Evolutionary conservation across 202 grass and related monocot genomes (phyloP).

Genomic region (Zizania palustris): DNA sequence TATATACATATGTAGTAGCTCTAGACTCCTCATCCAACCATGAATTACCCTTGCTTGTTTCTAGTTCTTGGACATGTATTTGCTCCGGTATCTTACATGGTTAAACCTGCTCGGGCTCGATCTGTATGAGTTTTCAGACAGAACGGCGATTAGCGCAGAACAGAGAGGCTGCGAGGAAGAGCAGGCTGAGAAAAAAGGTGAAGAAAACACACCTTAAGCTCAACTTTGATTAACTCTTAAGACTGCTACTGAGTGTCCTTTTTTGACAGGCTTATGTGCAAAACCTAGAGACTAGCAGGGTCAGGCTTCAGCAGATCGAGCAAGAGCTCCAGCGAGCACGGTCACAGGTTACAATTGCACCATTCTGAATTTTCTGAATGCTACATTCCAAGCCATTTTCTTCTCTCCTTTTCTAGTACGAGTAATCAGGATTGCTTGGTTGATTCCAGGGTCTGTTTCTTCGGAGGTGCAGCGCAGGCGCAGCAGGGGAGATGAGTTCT

Average conservation of each 20-base stretch:
- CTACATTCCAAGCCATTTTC: neutral
- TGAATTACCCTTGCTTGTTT: neutral
- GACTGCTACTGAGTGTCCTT: conserved; percentile 21
- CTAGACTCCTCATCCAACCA: neutral
- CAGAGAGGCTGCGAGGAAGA: conserved; percentile 92
- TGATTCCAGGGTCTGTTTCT: conserved; percentile 67
- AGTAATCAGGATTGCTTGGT: neutral
- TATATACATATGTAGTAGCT: neutral
- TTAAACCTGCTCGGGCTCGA: neutral
- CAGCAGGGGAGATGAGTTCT: conserved; percentile 66
- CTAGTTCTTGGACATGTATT: neutral
- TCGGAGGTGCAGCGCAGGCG: conserved; percentile 65
- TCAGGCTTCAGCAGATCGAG: conserved; percentile 94
- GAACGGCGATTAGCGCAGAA: conserved; percentile 90
- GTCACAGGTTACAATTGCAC: conserved; percentile 66
- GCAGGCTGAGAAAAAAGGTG: conserved; percentile 93
- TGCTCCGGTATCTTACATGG: conserved; percentile 18
- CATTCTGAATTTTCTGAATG: neutral
- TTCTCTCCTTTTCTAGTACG: neutral
- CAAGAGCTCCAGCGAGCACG: conserved; percentile 84
- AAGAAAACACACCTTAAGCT: neutral
- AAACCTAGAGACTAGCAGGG: conserved; percentile 88
- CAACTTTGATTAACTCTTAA: neutral
- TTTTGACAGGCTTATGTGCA: conserved; percentile 82
- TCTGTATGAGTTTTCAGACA: conserved; percentile 45